Percentiles rank a stretch among this genome's conserved stretches.
Conservation (phyloP, 2,329 filamentous ascomycete species). For the Phialemoniopsis sp. region DNA sequence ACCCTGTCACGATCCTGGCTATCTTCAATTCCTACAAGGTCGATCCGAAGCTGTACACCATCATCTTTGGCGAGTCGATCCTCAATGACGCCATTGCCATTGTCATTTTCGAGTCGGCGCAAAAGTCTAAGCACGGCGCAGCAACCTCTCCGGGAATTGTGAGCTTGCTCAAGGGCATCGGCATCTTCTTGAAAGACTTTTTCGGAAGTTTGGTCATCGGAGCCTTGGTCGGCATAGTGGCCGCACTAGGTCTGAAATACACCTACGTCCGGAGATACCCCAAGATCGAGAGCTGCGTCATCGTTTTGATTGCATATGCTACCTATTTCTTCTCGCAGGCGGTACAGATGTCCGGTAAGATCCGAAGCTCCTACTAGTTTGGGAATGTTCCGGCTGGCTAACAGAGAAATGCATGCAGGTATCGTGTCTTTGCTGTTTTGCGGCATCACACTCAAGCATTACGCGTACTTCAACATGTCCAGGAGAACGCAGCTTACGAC, state of each 20-base stretch:
- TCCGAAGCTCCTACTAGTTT: background rate
- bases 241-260: conserved; percentile 87
- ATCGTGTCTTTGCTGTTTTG: conserved; percentile 97
- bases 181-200: conserved; percentile 93
- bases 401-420: conserved; percentile 43
- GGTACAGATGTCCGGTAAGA: conserved; percentile 87
- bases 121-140: conserved; percentile 78
- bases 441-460: conserved; percentile 97
- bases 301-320: conserved; percentile 90
- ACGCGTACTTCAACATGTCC: conserved; percentile 99
- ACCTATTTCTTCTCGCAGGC: conserved; percentile 98
- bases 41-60: conserved; percentile 95
- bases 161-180: conserved; percentile 85
- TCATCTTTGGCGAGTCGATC: conserved; percentile 98
- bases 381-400: background rate
- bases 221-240: conserved; percentile 78
- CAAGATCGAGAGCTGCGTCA: conserved; percentile 93
- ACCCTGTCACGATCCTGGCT: conserved; percentile 94
- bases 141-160: conserved; percentile 70
- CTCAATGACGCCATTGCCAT: conserved; percentile 98
- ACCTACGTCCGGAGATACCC: conserved; percentile 89
- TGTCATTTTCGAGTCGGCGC: conserved; percentile 96
- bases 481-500: conserved; percentile 94
- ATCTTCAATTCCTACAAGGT: conserved; percentile 99
- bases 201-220: conserved; percentile 91